Evolutionary conservation across 306 rosid species (phyloP), one percentile per base, ranked within the genome.

Genomic region (Vicia sativa): DNA sequence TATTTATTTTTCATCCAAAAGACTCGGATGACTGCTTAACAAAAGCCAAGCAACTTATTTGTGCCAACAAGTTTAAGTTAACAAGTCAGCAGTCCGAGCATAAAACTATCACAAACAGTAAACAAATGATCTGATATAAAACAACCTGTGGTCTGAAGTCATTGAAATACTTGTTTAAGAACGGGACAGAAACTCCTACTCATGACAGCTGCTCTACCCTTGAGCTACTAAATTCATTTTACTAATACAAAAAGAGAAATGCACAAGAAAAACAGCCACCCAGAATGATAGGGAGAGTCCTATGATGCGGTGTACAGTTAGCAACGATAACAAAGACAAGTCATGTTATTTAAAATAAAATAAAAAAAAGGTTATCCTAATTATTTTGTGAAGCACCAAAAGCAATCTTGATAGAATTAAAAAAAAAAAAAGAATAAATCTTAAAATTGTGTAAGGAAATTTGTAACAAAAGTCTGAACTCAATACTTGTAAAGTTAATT

Each of bases 251-350:
- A 43, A 31, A 15, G 14, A 44, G 6, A 57, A 46, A 26, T 6
- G 58, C 52, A 16, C 29, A 11, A 16, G 16, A 67, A 72, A 65
- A 11, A 11, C 21, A 58, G 65, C 15, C 11, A 65, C 48, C 58
- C 58, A 38, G 35, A 26, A 59, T 10, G 43, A 8, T 7, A 6
- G 6, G 67, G 19, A 42, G 29, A 11, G 41, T 4, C 14, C 50
- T 7, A 11, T 56, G 15, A 10, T 10, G 7, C 3, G 31, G 37
- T 31, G 44, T 42, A 62, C 26, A 0, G 63, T 13, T 53, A 9
- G 42, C 37, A 60, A 26, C 37, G 23, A 44, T 35, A 37, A 49
- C 3, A 66, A 56, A 6, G 11, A 46, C 65, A 34, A 9, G 21
- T 31, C 49, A 55, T 12, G n/a, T 46, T 5, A 11, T 31, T 31